Base-by-base conservation (phyloP, 805 yeast genomes). In the Cyberlindnera maclurae region DNA sequence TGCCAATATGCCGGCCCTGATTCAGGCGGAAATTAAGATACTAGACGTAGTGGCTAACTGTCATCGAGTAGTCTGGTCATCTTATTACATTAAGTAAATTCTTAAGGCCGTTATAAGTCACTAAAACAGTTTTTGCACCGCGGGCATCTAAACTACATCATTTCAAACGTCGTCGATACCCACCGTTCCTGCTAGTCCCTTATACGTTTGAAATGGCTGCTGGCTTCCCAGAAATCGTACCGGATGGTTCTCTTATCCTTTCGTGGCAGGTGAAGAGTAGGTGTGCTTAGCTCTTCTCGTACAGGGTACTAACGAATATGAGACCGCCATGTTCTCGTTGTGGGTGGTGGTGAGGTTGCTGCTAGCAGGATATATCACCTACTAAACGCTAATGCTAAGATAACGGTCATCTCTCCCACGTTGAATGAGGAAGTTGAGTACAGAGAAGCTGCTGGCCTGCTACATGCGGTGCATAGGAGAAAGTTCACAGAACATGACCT, bases 311-410 rank as follows among this genome's bases (percentile, higher is more conserved):
- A 38, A 39, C 44, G 12, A 12, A 20, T 17, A 3, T 22, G 9
- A 61, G 71, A 69, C 45, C 70, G 70, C 34, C 84, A 73, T 47
- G 84, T 82, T 12, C 64, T 84, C 9, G 82, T 84, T 1, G 73
- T 84, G 30, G 95, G 95, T 0, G 87, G 82, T 6, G 85, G 86
- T 10, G 82, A 77, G 34, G 95, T 85, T 8, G 95, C 88, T 0
- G 64, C 78, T 10, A 73, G 86, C 13, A 61, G 95, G 37, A 75
- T 84, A 3, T 65, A 70, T 38, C 85, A 82, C 51, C 64, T 85
- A 15, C 56, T 83, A 4, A 71, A 73, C 13, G 89, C 94, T 0
- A 73, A 79, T 46, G 90, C 93, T 9, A 67, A 65, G 37, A 70
- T 85, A 30, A 79, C 87, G 0, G 79, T 85, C 9, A 65, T 86